A percentile compares a stretch with the other conserved stretches of the same genome.
These are phyloP conservation scores for Penicillium macrosclerotiorum DNA, from an alignment of 495 filamentous ascomycete species.

Conservation along the genomic window DNA sequence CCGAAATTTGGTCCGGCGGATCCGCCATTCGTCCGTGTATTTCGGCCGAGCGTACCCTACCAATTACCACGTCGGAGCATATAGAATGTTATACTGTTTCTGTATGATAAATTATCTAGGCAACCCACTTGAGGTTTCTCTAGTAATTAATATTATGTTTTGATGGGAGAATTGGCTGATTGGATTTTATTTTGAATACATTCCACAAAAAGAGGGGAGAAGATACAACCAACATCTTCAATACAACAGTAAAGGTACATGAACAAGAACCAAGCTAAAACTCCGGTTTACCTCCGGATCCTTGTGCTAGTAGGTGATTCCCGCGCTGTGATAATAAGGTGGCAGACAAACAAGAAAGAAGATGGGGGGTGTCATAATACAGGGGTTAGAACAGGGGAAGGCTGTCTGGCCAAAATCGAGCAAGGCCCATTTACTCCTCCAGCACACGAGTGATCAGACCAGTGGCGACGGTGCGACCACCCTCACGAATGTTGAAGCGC, in stretches of 20 bases:
- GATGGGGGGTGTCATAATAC: conserved; percentile 35
- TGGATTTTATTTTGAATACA: conserved; percentile 23
- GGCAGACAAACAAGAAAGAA: conserved; percentile 32
- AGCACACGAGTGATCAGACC: conserved; percentile 86
- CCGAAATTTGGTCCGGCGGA: conserved; percentile 6
- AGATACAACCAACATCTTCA: conserved; percentile 43
- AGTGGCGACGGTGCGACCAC: conserved; percentile 89
- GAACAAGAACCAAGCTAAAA: conserved; percentile 40
- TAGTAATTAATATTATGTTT: neutral
- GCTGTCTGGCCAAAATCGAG: conserved; percentile 4
- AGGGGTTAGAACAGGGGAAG: conserved; percentile 19
- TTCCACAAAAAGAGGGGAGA: conserved; percentile 29
- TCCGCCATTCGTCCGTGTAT: conserved; percentile 20
- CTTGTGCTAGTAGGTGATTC: conserved; percentile 33
- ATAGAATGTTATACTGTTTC: too few relatives aligned
- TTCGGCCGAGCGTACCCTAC: conserved; percentile 26
- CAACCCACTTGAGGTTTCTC: too few relatives aligned
- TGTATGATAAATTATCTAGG: too few relatives aligned
- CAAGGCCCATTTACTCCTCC: conserved; percentile 19
- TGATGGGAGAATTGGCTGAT: neutral
- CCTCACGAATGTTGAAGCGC: conserved; percentile 96
- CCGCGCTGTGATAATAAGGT: conserved; percentile 36
- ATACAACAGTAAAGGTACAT: conserved; percentile 42
- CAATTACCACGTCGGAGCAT: too few relatives aligned
- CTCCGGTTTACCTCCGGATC: conserved; percentile 37